Conservation (phyloP, 2,329 filamentous ascomycete species). For the Microdochium bolleyi region DNA sequence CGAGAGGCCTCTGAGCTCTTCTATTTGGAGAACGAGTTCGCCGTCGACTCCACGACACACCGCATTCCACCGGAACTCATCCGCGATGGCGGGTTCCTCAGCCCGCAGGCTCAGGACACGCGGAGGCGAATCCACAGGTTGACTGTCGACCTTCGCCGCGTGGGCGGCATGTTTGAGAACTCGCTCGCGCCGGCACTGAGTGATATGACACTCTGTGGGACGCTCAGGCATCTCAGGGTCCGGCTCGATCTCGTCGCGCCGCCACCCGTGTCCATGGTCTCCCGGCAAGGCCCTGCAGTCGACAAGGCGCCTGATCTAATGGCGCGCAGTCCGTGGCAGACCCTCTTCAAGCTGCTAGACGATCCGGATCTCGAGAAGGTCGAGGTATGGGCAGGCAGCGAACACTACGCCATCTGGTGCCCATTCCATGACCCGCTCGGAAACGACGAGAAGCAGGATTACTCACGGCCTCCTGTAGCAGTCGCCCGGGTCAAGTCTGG, state of each 20-base stretch:
- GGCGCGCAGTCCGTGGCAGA: slow-evolving; percentile 18
- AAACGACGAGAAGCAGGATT: not conserved
- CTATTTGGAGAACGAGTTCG: slow-evolving; percentile 18
- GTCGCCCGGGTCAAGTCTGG: slow-evolving; percentile 1
- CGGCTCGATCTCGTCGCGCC: slow-evolving; percentile 12
- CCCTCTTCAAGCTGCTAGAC: slow-evolving; percentile 30
- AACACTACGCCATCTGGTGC: slow-evolving; percentile 31
- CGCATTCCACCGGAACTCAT: slow-evolving; percentile 16
- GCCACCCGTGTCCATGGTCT: not conserved
- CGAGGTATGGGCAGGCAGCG: slow-evolving; percentile 25
- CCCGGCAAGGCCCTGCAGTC: slow-evolving; percentile 3
- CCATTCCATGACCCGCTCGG: slow-evolving; percentile 24
- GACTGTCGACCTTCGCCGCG: slow-evolving; percentile 14
- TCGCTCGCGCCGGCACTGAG: slow-evolving; percentile 15
- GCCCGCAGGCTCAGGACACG: slow-evolving; percentile 14
- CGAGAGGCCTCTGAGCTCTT: slow-evolving; percentile 21
- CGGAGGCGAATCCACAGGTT: slow-evolving; percentile 17
- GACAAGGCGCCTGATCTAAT: slow-evolving; percentile 10
- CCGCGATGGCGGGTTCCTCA: slow-evolving; percentile 17
- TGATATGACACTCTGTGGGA: slow-evolving; percentile 20
- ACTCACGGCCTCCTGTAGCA: not conserved
- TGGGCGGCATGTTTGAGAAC: slow-evolving; percentile 20
- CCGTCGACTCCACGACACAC: slow-evolving; percentile 17
- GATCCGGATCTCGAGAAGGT: slow-evolving; percentile 35
- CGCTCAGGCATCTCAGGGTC: slow-evolving; percentile 14